These are phyloP conservation scores for Suillus occidentalis DNA, from an alignment of 768 basidiomycete species.

Conservation along the genomic window DNA sequence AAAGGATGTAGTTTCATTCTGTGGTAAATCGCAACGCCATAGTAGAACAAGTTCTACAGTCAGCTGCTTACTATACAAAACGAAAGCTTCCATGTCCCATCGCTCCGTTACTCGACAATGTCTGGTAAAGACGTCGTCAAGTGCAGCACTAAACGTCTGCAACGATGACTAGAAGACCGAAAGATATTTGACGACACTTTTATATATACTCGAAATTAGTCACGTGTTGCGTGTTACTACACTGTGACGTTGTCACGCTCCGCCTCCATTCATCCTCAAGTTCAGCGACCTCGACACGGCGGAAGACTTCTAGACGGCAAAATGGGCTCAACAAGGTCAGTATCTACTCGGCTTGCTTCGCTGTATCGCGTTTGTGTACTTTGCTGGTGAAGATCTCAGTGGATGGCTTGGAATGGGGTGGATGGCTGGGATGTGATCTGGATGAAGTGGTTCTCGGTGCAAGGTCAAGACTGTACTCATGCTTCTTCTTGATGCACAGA, in stretches of 20 bases:
- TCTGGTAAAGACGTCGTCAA: slow-evolving; percentile 36
- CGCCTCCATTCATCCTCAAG: slow-evolving; percentile 15
- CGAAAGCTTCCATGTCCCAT: slow-evolving; percentile 43
- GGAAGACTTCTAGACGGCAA: slow-evolving; percentile 38
- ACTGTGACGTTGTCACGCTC: slow-evolving; percentile 31
- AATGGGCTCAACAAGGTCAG: slow-evolving; percentile 85
- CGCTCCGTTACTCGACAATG: slow-evolving; percentile 64
- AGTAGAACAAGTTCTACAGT: background rate
- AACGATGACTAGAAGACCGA: slow-evolving; percentile 27
- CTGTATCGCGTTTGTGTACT: background rate
- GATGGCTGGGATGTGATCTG: slow-evolving; percentile 15
- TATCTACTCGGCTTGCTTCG: slow-evolving; percentile 15
- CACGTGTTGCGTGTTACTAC: slow-evolving; percentile 20
- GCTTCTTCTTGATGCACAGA: slow-evolving; percentile 43
- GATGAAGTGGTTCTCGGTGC: background rate
- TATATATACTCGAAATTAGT: background rate
- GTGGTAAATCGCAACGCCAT: background rate
- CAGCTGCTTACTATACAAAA: slow-evolving; percentile 10
- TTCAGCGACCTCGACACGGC: slow-evolving; percentile 26
- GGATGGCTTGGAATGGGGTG: slow-evolving; percentile 17
- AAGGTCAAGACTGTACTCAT: slow-evolving; percentile 12
- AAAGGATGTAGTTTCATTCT: slow-evolving; percentile 2
- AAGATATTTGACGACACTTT: background rate
- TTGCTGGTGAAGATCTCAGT: slow-evolving; percentile 1
- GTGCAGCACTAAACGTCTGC: slow-evolving; percentile 47